These are phyloP conservation scores for Alternaria solani DNA, from an alignment of 2,329 filamentous ascomycete species.

Conservation along the genomic window DNA sequence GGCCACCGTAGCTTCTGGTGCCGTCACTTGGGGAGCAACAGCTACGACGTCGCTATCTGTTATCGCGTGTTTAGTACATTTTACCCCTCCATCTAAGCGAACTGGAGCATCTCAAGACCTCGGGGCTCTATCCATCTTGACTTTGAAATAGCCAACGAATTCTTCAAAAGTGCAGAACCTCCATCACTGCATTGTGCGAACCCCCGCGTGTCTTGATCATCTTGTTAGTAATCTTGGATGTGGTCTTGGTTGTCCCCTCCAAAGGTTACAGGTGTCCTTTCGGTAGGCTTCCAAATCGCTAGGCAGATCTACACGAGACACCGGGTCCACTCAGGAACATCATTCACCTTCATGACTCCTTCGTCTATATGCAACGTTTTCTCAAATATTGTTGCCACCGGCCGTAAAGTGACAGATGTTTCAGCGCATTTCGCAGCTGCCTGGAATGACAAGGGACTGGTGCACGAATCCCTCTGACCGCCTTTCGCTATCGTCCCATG, in stretches of 20 bases:
- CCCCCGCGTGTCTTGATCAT: neutral
- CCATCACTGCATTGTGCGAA: neutral
- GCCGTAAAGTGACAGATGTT: neutral
- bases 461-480: neutral
- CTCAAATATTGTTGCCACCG: neutral
- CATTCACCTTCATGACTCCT: conserved; percentile 12
- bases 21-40: neutral
- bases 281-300: conserved; percentile 1
- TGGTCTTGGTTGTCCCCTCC: neutral
- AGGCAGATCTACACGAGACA: conserved; percentile 9
- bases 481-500: neutral
- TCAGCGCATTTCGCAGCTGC: neutral
- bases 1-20: neutral
- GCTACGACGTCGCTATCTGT: conserved; percentile 7
- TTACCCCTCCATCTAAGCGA: conserved; percentile 20
- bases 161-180: neutral
- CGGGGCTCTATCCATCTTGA: neutral
- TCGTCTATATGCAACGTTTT: conserved; percentile 12
- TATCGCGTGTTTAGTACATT: conserved; percentile 5
- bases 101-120: neutral
- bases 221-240: neutral
- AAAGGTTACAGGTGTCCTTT: conserved; percentile 17
- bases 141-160: neutral
- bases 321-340: neutral
- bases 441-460: neutral